Conservation (phyloP, 257 asterid species). For the Echites panduratus region DNA sequence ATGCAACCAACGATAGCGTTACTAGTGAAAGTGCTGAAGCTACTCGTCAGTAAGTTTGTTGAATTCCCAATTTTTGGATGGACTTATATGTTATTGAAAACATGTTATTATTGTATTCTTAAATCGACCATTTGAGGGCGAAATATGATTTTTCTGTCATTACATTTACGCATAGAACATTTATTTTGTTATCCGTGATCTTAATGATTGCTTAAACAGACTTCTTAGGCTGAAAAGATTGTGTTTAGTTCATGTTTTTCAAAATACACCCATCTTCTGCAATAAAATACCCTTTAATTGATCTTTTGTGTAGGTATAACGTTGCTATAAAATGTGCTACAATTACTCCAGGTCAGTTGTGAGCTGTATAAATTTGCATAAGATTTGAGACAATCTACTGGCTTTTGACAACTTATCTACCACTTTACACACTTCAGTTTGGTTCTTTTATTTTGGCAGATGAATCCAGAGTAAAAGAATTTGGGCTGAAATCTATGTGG, state of each 20-base stretch:
- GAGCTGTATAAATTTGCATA: not conserved
- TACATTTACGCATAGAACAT: not conserved
- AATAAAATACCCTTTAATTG: not conserved
- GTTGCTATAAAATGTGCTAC: conserved; percentile 97
- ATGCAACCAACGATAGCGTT: conserved; percentile 73
- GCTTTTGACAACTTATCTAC: not conserved
- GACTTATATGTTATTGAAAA: no score
- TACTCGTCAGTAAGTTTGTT: conserved; percentile 65
- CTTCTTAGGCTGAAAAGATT: not conserved
- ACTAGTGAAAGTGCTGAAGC: conserved; percentile 95
- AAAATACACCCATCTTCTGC: not conserved
- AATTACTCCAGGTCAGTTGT: conserved; percentile 75
- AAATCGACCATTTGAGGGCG: not conserved
- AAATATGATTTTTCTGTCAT: no score
- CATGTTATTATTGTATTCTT: not conserved
- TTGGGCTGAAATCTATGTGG: conserved; percentile 85
- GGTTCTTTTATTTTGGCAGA: conserved; percentile 37
- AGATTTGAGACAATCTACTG: not conserved
- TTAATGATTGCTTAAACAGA: not conserved
- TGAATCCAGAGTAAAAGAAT: conserved; percentile 82
- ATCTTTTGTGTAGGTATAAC: conserved; percentile 55
- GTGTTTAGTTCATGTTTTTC: not conserved
- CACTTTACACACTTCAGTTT: not conserved
- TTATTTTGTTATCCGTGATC: not conserved
- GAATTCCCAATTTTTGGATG: not conserved